Conservation (phyloP, 1,139 yeast genomes). For the Blastobotrys persicus region DNA sequence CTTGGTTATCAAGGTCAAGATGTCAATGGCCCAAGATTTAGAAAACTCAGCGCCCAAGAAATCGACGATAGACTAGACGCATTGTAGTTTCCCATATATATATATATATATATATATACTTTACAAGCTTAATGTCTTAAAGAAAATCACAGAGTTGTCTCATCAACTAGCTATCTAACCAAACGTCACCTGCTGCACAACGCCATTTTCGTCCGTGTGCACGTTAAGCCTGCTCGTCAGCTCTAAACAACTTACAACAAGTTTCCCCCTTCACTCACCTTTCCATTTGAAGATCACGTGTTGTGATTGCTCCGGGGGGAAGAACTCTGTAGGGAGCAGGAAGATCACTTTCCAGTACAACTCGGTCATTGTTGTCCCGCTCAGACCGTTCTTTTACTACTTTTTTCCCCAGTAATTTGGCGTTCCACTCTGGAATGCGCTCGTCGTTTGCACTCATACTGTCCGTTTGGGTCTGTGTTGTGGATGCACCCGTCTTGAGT, state of each 20-base stretch:
- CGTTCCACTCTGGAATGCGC: constrained; percentile 20
- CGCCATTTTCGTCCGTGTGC: constrained; percentile 26
- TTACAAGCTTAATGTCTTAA: background rate
- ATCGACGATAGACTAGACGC: constrained; percentile 94
- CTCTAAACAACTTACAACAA: no score
- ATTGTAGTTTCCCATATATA: constrained; percentile 44
- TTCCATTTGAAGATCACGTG: constrained; percentile 28
- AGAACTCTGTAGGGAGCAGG: constrained; percentile 29
- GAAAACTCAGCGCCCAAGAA: constrained; percentile 81
- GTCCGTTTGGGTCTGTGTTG: no score
- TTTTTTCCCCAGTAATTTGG: constrained; percentile 28
- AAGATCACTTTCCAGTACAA: constrained; percentile 18
- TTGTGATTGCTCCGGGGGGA: constrained; percentile 25
- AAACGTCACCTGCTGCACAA: constrained; percentile 23
- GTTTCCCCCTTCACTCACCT: no score
- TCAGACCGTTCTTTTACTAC: constrained; percentile 19
- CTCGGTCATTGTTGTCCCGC: constrained; percentile 9
- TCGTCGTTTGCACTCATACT: background rate
- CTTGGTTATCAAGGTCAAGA: constrained; percentile 86
- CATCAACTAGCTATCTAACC: constrained; percentile 20
- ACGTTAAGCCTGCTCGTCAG: constrained; percentile 33
- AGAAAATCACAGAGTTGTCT: background rate
- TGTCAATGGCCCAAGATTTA: constrained; percentile 82
- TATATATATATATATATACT: constrained; percentile 3
- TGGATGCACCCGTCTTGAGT: no score